Conservation (phyloP, 768 basidiomycete genomes). For the Ephemerocybe angulata region DNA sequence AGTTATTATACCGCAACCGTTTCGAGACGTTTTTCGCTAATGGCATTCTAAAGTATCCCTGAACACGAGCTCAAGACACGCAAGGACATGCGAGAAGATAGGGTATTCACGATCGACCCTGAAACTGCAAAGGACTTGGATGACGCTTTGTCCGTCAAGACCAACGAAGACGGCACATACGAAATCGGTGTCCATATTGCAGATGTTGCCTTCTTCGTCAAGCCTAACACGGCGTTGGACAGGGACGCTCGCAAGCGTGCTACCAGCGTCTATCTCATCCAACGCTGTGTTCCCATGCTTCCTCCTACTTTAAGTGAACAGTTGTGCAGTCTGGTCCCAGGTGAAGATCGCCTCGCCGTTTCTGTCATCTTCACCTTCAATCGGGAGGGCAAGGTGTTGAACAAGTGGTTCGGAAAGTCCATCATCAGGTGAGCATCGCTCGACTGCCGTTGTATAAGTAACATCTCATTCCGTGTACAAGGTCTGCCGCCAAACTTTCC, state of each 20-base stretch:
- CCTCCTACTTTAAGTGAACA: constrained; percentile 92
- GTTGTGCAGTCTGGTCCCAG: constrained; percentile 87
- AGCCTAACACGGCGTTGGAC: constrained; percentile 94
- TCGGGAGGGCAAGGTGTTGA: constrained; percentile 73
- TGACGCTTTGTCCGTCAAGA: constrained; percentile 87
- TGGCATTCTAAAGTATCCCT: constrained; percentile 57
- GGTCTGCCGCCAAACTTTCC: constrained; percentile 82
- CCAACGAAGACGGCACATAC: constrained; percentile 88
- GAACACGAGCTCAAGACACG: constrained; percentile 86
- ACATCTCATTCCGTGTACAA: constrained; percentile 26
- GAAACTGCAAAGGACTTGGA: constrained; percentile 87
- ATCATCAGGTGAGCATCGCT: constrained; percentile 72
- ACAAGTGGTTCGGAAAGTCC: constrained; percentile 92
- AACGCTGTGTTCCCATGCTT: constrained; percentile 95
- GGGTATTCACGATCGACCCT: constrained; percentile 94
- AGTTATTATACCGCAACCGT: constrained; percentile 26
- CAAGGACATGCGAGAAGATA: constrained; percentile 79
- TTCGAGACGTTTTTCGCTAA: constrained; percentile 12
- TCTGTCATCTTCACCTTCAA: constrained; percentile 85
- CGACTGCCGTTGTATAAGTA: not conserved
- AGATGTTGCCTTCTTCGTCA: constrained; percentile 94
- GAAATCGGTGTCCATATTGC: constrained; percentile 95
- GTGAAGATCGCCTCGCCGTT: constrained; percentile 87
- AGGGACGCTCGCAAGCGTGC: constrained; percentile 97
- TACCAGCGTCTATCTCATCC: constrained; percentile 94